Evolutionary conservation across 2,329 filamentous ascomycete genomes (phyloP), one percentile per base, ranked within the genome.

Genomic region (Zalaria obscura): DNA sequence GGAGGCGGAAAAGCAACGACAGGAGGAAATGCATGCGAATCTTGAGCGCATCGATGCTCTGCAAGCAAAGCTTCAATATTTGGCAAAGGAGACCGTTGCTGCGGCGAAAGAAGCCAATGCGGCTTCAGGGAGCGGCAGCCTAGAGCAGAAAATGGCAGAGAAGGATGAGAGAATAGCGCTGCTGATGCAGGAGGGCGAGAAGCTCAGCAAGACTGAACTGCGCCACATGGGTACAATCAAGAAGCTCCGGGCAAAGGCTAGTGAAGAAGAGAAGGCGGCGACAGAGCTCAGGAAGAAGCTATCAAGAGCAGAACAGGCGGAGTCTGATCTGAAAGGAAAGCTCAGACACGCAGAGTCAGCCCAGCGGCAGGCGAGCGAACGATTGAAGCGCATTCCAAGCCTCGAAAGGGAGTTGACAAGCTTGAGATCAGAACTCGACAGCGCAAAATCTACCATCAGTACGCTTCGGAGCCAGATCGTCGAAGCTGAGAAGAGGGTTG

Each of bases 41-140:
- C 73, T 89, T 5, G 91, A 98, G 61, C 78, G 83, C 31, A 91
- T 95, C 42, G 91, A 98, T 65, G 83, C 88, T 3, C 65, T 98
- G 1, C 85, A 96, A 58, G 78, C 86, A 5, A 96, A 98, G 56
- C 66, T 98, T 27, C 81, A 88, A 50, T 95, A 93, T 54, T 67
- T 98, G 8, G 80, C 88, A 2, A 81, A 81, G 46, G 83, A 88
- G 54, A 80, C 83, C 8, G 76, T 82, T 0, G 80, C 88, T 28
- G 70, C 80, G 0, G 85, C 91, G 1, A 81, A 79, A 54, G 75
- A 77, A 49, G 72, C 78, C 5, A 78, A 76, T 2, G 64, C 71
- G n/a, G 65, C 70, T 25, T 76, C 81, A 1, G 65, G 73, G 2
- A 56, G 74, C 0, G 81, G 81, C 4, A 83, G 78, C 42, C 43